Evolutionary conservation across 1,284 basidiomycete genomes (phyloP).

Genomic region (Clitocybe nebularis): DNA sequence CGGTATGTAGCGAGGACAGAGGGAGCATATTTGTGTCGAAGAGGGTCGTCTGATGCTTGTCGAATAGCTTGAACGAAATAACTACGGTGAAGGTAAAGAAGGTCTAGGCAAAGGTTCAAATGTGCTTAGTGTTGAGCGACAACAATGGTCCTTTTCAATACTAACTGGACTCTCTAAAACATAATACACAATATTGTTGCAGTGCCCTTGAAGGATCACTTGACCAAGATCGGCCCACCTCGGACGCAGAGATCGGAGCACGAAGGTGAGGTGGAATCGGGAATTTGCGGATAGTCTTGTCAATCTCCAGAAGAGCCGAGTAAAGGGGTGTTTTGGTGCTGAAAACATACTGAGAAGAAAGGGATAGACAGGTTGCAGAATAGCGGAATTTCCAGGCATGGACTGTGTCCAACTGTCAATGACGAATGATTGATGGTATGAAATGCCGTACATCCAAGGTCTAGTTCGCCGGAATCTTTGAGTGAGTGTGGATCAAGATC

Average conservation of each 20-base stretch:
- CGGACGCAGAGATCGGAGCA: slow-evolving; percentile 29
- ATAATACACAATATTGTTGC: slow-evolving; percentile 41
- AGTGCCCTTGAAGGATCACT: slow-evolving; percentile 33
- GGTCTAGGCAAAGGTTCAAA: slow-evolving; percentile 26
- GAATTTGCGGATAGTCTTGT: slow-evolving; percentile 44
- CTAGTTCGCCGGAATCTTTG: slow-evolving; percentile 28
- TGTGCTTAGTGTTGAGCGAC: slow-evolving; percentile 1
- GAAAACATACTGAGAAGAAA: slow-evolving; percentile 40
- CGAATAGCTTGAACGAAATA: slow-evolving; percentile 47
- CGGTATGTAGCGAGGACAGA: slow-evolving; percentile 45
- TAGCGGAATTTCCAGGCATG: slow-evolving; percentile 48
- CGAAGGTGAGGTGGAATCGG: slow-evolving; percentile 38
- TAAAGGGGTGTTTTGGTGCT: slow-evolving; percentile 35
- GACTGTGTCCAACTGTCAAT: slow-evolving; percentile 31
- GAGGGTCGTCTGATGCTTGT: slow-evolving; percentile 35
- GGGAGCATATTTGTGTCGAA: slow-evolving; percentile 40
- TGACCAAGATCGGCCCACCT: slow-evolving; percentile 35
- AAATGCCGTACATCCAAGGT: slow-evolving; percentile 39
- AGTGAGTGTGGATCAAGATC: slow-evolving; percentile 29
- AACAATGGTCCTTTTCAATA: slow-evolving; percentile 5
- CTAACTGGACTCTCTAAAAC: slow-evolving; percentile 43
- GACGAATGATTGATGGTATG: slow-evolving; percentile 2
- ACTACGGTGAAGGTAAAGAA: slow-evolving; percentile 49
- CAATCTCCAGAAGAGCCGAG: slow-evolving; percentile 37
- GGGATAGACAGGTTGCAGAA: slow-evolving; percentile 40